Conservation (phyloP, 2,329 filamentous ascomycete genomes). For the Cladophialophora immunda region DNA sequence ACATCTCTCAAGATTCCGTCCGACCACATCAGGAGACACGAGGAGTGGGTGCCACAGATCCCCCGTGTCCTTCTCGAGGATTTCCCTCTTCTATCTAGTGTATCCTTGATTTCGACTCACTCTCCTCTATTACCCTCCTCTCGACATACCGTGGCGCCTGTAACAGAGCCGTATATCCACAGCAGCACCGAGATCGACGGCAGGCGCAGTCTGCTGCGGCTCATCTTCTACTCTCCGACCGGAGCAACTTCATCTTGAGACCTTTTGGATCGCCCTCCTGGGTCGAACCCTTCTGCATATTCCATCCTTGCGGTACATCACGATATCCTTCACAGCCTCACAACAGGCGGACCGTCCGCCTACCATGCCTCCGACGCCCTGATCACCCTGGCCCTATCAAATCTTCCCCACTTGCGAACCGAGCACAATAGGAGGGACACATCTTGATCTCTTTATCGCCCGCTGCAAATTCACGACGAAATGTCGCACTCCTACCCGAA, state of each 20-base stretch:
- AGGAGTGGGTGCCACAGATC: slow-evolving; percentile 13
- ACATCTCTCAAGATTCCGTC: slow-evolving; percentile 12
- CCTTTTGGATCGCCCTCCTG: not conserved
- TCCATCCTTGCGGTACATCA: slow-evolving; percentile 7
- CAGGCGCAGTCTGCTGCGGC: slow-evolving; percentile 24
- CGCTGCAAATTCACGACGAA: slow-evolving; percentile 14
- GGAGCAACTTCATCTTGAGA: not conserved
- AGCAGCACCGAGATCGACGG: not conserved
- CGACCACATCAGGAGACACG: slow-evolving; percentile 16
- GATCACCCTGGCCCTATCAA: slow-evolving; percentile 22
- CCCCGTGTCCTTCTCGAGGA: slow-evolving; percentile 18
- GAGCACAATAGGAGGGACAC: slow-evolving; percentile 23
- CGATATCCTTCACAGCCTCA: slow-evolving; percentile 26
- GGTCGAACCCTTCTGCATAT: slow-evolving; percentile 7
- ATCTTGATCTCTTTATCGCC: slow-evolving; percentile 9
- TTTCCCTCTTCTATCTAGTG: slow-evolving; percentile 25
- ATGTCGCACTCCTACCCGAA: slow-evolving; percentile 28
- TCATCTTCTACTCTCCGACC: slow-evolving; percentile 12
- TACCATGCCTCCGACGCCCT: slow-evolving; percentile 32
- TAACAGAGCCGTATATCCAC: slow-evolving; percentile 13
- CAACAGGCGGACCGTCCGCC: slow-evolving; percentile 7
- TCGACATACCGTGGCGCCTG: slow-evolving; percentile 1
- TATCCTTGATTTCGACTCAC: not conserved
- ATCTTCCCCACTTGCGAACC: slow-evolving; percentile 17
- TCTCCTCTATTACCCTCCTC: slow-evolving; percentile 21